A percentile compares a stretch with the other conserved stretches of the same genome.
These are phyloP conservation scores for Termitomyces sp. DNA, from an alignment of 768 basidiomycete genomes.

Conservation along the genomic window DNA sequence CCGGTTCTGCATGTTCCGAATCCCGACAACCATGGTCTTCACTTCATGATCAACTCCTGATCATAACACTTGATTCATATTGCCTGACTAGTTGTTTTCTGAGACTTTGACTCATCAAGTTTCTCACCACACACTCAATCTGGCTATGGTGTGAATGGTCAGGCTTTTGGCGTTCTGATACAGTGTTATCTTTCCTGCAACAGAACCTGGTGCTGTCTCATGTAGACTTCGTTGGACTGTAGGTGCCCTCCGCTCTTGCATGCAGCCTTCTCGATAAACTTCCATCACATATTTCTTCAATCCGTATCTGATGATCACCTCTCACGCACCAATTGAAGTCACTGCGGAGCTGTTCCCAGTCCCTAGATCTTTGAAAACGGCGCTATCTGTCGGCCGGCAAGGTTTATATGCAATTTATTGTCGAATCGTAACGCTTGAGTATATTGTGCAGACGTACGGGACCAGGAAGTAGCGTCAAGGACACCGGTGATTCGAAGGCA, in stretches of 20 bases:
- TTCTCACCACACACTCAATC: too few species aligned
- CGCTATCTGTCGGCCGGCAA: constrained; percentile 65
- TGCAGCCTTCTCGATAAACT: neutral
- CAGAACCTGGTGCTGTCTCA: neutral
- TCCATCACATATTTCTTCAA: neutral
- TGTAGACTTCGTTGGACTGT: neutral
- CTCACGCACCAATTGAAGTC: constrained; percentile 60
- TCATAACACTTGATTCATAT: too few species aligned
- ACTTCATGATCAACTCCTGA: too few species aligned
- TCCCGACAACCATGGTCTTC: too few species aligned
- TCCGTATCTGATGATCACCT: constrained; percentile 33
- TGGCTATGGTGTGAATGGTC: neutral
- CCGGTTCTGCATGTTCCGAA: too few species aligned
- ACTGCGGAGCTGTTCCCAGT: constrained; percentile 38
- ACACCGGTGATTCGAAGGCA: too few species aligned
- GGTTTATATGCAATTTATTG: constrained; percentile 69
- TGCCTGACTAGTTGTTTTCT: too few species aligned
- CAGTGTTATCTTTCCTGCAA: neutral
- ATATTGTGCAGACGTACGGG: constrained; percentile 63
- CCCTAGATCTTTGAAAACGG: constrained; percentile 54
- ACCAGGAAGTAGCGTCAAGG: too few species aligned
- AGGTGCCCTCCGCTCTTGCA: neutral
- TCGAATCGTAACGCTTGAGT: constrained; percentile 36
- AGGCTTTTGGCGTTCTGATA: neutral
- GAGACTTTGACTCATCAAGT: too few species aligned